Base-by-base conservation (phyloP, 2,329 filamentous ascomycete genomes). In the Cercospora citrullina region DNA sequence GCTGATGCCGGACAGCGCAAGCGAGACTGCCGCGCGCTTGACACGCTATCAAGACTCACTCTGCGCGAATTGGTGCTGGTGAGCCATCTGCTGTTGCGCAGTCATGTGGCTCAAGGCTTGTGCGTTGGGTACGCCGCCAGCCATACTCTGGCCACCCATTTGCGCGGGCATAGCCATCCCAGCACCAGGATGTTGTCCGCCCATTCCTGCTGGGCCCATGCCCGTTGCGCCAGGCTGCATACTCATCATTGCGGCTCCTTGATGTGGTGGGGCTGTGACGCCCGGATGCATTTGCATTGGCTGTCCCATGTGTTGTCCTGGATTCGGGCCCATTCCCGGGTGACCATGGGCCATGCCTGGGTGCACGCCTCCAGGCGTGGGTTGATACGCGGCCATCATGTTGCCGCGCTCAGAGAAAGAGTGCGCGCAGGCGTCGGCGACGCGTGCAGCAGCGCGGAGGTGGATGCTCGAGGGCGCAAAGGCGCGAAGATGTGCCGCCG, bases 351-450 rank as follows among this genome's bases (percentile, higher is more conserved):
- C 86, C 72, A 90, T 87, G 72, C 88, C 89, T 71, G 90, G 89
- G 78, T 89, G 90, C 75, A 84, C 87, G 72, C 84, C 87, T 77
- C 84, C 87, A 73, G 89, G 88, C 82, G 92, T 84, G 78, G 85
- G 89, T 79, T 89, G 89, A 76, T 88, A 91, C 76, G 86, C 84
- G 70, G 89, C 86, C 90, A 92, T 92, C 89, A 91, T 92, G 78
- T 80, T 85, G 78, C 72, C 62, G 62, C 62, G 31, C 21, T 21
- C 21, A 74, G 68, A 64, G 69, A 67, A 72, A 45, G 28, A 23
- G 42, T 36, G 26, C 53, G 53, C 21, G 48, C 28, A 55, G 64
- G 60, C 63, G 65, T 55, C 60, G 61, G 39, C 63, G 26, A 53
- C 61, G 63, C 33, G 59, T 51, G 58, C 36, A 23, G 48, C 69